Evolutionary conservation across 495 filamentous ascomycete species (phyloP).

Genomic region (Mytilinidion resinicola): DNA sequence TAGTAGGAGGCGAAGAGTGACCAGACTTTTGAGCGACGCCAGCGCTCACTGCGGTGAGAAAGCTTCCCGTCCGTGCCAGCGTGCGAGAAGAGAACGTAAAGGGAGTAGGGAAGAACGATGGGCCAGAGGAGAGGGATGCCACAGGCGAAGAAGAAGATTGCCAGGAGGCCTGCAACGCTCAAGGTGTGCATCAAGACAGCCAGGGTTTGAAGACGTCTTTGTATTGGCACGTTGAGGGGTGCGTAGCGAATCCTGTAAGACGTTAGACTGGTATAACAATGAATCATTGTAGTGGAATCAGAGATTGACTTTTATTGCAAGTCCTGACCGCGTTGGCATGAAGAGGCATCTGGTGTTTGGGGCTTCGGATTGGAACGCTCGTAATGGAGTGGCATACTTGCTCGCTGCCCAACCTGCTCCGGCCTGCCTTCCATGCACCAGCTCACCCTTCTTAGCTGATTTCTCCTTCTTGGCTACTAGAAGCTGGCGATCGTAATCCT

Average conservation of each 20-base stretch:
- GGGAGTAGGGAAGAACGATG: conserved; percentile 78
- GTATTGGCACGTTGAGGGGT: conserved; percentile 77
- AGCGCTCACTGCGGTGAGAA: conserved; percentile 61
- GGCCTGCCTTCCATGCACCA: conserved; percentile 34
- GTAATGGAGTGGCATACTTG: conserved; percentile 12
- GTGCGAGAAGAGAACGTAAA: conserved; percentile 75
- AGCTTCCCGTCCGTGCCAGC: conserved; percentile 67
- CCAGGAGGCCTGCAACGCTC: conserved; percentile 64
- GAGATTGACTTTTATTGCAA: not conserved
- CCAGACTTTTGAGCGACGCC: conserved; percentile 75
- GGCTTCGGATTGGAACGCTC: too few species aligned
- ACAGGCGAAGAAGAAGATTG: conserved; percentile 86
- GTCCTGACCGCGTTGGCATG: not conserved
- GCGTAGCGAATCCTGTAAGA: conserved; percentile 67
- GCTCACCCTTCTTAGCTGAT: conserved; percentile 10
- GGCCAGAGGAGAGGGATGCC: conserved; percentile 90
- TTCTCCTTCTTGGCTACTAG: conserved; percentile 3
- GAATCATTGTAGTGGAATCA: not conserved
- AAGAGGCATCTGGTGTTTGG: not conserved
- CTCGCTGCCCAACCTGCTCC: conserved; percentile 34
- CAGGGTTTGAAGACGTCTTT: conserved; percentile 79
- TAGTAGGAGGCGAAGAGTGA: conserved; percentile 88
- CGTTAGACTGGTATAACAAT: not conserved
- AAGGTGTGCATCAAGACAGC: conserved; percentile 82
- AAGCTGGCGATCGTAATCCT: conserved; percentile 1